A percentile compares a stretch with the other conserved stretches of the same genome.
phyloP scores from a whole-genome alignment of 1,284 basidiomycete genomes.

The Cutaneotrichosporon dermatis region DNA sequence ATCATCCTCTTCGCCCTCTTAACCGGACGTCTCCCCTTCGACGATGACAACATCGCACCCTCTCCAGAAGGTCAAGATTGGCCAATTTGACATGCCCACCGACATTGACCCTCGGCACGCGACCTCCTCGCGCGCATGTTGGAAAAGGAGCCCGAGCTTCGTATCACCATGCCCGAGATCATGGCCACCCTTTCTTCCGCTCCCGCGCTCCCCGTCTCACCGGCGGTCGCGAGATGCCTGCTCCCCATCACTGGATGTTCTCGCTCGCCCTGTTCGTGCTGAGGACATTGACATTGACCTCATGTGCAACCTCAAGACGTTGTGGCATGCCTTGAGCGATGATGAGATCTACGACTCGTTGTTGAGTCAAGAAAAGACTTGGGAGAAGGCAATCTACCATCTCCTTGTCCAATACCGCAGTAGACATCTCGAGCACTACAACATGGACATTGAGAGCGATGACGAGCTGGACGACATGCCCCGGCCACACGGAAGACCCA shows the following conservation, averaged over 20 bases:
- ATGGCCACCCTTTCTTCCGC: slow-evolving; percentile 84
- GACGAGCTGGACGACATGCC: slow-evolving; percentile 19
- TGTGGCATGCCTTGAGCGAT: slow-evolving; percentile 77
- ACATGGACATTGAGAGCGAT: slow-evolving; percentile 51
- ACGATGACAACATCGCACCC: slow-evolving; percentile 67
- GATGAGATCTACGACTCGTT: slow-evolving; percentile 67
- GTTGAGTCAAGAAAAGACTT: slow-evolving; percentile 60
- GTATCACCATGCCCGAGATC: slow-evolving; percentile 87
- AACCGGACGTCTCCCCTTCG: slow-evolving; percentile 88
- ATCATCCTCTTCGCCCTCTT: slow-evolving; percentile 91
- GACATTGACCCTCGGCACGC: slow-evolving; percentile 71
- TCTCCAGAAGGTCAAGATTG: slow-evolving; percentile 78
- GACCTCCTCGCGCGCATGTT: slow-evolving; percentile 86
- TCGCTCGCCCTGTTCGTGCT: slow-evolving; percentile 62
- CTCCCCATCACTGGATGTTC: slow-evolving; percentile 65
- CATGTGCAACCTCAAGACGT: slow-evolving; percentile 79
- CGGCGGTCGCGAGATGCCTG: slow-evolving; percentile 56
- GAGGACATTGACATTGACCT: slow-evolving; percentile 82
- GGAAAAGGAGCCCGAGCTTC: slow-evolving; percentile 68
- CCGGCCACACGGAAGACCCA: slow-evolving; percentile 12
- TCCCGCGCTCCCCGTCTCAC: slow-evolving; percentile 58
- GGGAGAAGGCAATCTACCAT: slow-evolving; percentile 91
- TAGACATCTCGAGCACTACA: slow-evolving; percentile 63
- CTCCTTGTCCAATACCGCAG: slow-evolving; percentile 73
- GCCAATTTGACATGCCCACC: slow-evolving; percentile 74